A percentile compares a stretch with the other conserved stretches of the same genome.
These are phyloP conservation scores for Mallotus repandus DNA, from an alignment of 441 rosid genomes.

Conservation along the genomic window DNA sequence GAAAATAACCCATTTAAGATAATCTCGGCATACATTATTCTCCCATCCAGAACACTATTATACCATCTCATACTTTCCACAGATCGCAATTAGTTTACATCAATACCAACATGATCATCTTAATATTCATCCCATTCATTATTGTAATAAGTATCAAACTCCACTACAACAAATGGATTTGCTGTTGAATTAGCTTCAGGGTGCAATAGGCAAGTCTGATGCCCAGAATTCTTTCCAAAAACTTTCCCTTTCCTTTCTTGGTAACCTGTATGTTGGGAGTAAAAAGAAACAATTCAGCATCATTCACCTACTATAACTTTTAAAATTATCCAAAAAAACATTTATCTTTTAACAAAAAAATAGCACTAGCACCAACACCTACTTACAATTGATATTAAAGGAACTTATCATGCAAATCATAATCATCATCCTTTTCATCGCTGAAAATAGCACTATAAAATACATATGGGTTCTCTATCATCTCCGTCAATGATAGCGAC, in stretches of 20 bases:
- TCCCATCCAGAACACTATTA: constrained; percentile 10
- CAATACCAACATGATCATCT: neutral
- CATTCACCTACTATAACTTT: neutral
- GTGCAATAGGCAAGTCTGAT: neutral
- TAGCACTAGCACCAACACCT: constrained; percentile 1
- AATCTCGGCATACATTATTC: no score
- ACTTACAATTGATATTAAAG: constrained; percentile 47
- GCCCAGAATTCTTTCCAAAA: constrained; percentile 17
- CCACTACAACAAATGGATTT: no score
- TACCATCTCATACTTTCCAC: neutral
- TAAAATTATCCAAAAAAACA: neutral
- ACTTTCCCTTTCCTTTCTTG: neutral
- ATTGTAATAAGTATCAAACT: no score
- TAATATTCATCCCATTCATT: no score
- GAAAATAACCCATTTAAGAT: neutral
- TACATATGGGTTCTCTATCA: constrained; percentile 88
- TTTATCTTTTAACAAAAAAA: neutral
- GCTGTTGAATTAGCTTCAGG: no score
- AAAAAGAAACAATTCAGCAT: no score
- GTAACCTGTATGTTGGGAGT: constrained; percentile 28
- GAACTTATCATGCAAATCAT: constrained; percentile 73
- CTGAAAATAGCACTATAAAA: constrained; percentile 89
- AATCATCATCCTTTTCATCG: constrained; percentile 69
- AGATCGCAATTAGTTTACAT: neutral
- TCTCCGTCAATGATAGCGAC: constrained; percentile 68